These are phyloP conservation scores for Solanum peruvianum DNA, from an alignment of 257 asterid genomes.

Conservation along the genomic window DNA sequence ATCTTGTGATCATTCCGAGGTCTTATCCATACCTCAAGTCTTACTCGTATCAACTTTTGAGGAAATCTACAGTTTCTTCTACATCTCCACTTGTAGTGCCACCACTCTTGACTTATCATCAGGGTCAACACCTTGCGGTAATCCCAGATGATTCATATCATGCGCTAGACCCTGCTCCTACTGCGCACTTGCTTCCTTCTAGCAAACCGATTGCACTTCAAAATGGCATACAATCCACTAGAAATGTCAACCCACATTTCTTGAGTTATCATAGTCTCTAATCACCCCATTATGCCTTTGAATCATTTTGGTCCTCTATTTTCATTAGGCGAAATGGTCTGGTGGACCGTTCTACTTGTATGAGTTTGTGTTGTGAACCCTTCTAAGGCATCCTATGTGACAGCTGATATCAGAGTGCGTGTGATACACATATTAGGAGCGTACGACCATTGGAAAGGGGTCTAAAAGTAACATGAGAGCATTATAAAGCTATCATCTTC, in stretches of 20 bases:
- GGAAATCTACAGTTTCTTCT: not conserved
- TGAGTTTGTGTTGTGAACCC: no score
- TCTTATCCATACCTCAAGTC: no score
- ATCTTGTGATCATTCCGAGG: no score
- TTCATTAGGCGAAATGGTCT: no score
- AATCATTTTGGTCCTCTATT: not conserved
- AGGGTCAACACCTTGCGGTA: not conserved
- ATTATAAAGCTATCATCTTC: no score
- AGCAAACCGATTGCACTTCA: not conserved
- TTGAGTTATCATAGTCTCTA: not conserved
- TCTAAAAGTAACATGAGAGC: no score
- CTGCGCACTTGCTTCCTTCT: not conserved
- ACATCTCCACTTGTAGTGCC: not conserved
- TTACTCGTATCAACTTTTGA: not conserved
- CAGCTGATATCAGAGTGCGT: no score
- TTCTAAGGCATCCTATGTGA: no score
- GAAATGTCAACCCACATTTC: not conserved
- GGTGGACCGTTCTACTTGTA: no score
- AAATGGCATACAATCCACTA: not conserved
- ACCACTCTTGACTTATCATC: not conserved
- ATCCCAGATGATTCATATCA: not conserved
- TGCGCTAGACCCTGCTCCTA: not conserved
- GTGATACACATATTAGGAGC: no score
- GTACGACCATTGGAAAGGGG: no score
- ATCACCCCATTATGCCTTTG: not conserved